Evolutionary conservation across 1,284 basidiomycete species (phyloP), one percentile per base, ranked within the genome.

Genomic region (Ganoderma sp.): DNA sequence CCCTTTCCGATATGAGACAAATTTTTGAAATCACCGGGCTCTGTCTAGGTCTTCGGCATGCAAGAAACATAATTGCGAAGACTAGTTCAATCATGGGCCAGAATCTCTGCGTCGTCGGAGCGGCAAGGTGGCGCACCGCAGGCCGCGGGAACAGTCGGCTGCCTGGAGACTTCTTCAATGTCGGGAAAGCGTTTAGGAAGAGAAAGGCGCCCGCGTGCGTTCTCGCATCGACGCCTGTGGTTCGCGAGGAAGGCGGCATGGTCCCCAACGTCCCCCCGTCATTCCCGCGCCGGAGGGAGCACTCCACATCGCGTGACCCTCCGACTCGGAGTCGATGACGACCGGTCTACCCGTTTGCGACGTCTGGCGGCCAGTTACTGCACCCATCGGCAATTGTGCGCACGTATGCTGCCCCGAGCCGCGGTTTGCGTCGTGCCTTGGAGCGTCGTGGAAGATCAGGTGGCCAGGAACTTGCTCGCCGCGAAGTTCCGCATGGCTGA

Each of bases 181-280:
- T 14, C 22, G 48, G 48, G 48, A 52, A 52, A 52, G 48, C 22
- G 22, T 52, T 52, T 52, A 52, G 48, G 48, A 52, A 25, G 48
- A 22, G 22, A 14, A 14, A 17, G 12, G 1, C 10, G 48, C 9
- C n/a, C 25, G 12, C 19, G 48, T 3, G 48, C 14, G 48, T 22
- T 25, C 25, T 10, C 10, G 22, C 48, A 22, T 52, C 48, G 48
- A 50, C 22, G 48, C 8, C 48, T 50, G 48, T 50, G 12, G 48
- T 50, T 22, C 48, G 48, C 48, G 48, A 50, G n/a, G 43, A 45
- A 45, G 19, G 43, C n/a, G 2, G 32, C 10, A 50, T 50, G 5
- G 9, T 60, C 39, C 28, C 58, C 58, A 60, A 41, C 58, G 9
- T 60, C 58, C 28, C 58, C 58, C 58, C 58, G 41, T 25, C 28